Evolutionary conservation across 1,284 basidiomycete species (phyloP).

Genomic region (Clitocybe nebularis): DNA sequence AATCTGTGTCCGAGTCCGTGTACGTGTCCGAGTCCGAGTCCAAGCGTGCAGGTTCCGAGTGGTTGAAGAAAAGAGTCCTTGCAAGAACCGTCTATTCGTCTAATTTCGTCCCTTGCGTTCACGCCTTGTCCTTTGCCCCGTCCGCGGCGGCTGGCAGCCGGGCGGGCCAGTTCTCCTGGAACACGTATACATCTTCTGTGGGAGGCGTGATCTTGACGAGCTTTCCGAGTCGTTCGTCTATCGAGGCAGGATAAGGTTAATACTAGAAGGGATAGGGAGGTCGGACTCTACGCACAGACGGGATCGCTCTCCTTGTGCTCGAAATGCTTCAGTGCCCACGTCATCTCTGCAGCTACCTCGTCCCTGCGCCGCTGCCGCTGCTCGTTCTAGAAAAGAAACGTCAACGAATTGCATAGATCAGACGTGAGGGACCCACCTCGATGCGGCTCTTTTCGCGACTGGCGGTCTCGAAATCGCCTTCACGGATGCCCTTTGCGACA

Average conservation of each 20-base stretch:
- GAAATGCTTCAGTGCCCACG: slow-evolving; percentile 81
- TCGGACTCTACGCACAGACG: slow-evolving; percentile 58
- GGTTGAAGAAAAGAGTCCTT: too few relatives aligned
- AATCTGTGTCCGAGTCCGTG: too few relatives aligned
- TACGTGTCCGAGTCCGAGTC: too few relatives aligned
- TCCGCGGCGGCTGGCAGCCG: too few relatives aligned
- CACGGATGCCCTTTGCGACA: slow-evolving; percentile 89
- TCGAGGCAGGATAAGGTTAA: neutral
- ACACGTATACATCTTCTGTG: slow-evolving; percentile 66
- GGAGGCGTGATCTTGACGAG: slow-evolving; percentile 52
- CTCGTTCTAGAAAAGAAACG: slow-evolving; percentile 63
- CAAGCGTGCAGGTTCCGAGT: too few relatives aligned
- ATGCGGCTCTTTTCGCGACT: slow-evolving; percentile 88
- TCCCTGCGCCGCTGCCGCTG: slow-evolving; percentile 88
- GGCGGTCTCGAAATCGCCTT: slow-evolving; percentile 90
- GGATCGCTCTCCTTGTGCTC: slow-evolving; percentile 63
- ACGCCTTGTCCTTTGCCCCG: too few relatives aligned
- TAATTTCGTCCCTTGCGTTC: too few relatives aligned
- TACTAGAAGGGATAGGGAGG: slow-evolving; percentile 2
- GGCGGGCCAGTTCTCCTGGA: slow-evolving; percentile 51
- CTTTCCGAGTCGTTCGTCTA: slow-evolving; percentile 61
- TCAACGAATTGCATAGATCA: neutral
- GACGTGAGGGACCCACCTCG: slow-evolving; percentile 52
- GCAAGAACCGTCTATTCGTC: too few relatives aligned
- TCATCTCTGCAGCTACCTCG: slow-evolving; percentile 68